These are phyloP conservation scores for Saccharomyces kudriavzevii DNA, from an alignment of 805 yeast species.

Conservation along the genomic window DNA sequence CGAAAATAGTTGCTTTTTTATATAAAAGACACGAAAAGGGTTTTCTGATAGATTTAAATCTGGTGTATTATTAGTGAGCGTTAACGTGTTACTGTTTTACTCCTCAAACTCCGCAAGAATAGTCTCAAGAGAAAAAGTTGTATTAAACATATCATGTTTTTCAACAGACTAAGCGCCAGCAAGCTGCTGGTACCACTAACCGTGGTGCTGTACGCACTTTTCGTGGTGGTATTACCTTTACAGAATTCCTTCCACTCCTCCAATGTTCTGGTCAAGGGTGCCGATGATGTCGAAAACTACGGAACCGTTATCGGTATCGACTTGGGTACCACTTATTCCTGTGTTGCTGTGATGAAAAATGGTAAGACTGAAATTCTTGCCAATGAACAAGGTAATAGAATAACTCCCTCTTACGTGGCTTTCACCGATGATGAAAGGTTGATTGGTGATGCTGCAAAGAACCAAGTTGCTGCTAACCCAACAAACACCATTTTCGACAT, in stretches of 20 bases:
- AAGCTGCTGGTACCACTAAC: slow-evolving; percentile 45
- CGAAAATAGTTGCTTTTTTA: not conserved
- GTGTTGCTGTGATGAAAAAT: slow-evolving; percentile 83
- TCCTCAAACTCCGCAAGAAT: not conserved
- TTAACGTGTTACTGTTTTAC: not conserved
- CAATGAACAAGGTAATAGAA: slow-evolving; percentile 95
- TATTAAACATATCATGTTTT: slow-evolving; percentile 5
- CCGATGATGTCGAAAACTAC: slow-evolving; percentile 39
- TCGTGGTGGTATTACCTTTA: slow-evolving; percentile 26
- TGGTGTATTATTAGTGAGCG: not conserved
- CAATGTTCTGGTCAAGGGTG: slow-evolving; percentile 28
- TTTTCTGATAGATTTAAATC: not conserved
- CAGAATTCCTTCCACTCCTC: slow-evolving; percentile 23
- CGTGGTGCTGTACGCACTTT: slow-evolving; percentile 24
- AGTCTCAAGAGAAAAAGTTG: not conserved
- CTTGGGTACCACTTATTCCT: slow-evolving; percentile 94
- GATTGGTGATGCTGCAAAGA: slow-evolving; percentile 94
- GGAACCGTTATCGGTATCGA: slow-evolving; percentile 86
- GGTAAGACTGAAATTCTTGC: slow-evolving; percentile 90
- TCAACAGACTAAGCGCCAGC: slow-evolving; percentile 8
- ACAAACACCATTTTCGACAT: slow-evolving; percentile 81
- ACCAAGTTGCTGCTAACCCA: slow-evolving; percentile 88
- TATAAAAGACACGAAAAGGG: not conserved
- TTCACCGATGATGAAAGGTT: slow-evolving; percentile 87
- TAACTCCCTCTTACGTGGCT: slow-evolving; percentile 91